Conservation (phyloP, 768 basidiomycete genomes). For the Candolleomyces aberdarensis region DNA sequence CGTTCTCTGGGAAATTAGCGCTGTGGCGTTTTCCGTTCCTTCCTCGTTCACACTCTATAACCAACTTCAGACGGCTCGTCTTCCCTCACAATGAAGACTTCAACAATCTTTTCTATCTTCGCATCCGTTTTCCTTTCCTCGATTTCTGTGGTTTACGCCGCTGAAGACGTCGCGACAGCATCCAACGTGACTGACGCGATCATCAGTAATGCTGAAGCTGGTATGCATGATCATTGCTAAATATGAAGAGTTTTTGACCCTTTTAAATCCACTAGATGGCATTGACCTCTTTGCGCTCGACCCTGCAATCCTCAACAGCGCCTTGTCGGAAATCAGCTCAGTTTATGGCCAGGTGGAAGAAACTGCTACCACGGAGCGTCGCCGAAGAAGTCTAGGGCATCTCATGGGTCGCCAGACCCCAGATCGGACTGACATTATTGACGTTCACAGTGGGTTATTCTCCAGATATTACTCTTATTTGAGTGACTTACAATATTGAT, state of each 20-base stretch:
- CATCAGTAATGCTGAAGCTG: constrained; percentile 24
- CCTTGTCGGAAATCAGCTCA: constrained; percentile 22
- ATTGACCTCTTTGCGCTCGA: constrained; percentile 27
- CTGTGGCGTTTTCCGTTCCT: not conserved
- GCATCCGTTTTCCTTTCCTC: constrained; percentile 10
- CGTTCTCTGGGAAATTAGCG: not conserved
- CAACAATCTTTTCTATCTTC: constrained; percentile 23
- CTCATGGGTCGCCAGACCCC: constrained; percentile 14
- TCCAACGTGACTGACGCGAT: constrained; percentile 20
- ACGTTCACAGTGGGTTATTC: constrained; percentile 25
- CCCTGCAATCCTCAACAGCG: constrained; percentile 15
- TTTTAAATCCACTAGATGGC: constrained; percentile 18
- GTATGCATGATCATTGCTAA: constrained; percentile 12
- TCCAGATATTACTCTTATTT: no score
- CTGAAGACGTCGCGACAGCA: constrained; percentile 10
- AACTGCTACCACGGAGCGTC: constrained; percentile 3
- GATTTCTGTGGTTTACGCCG: constrained; percentile 11
- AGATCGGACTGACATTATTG: constrained; percentile 21
- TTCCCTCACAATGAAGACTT: constrained; percentile 27
- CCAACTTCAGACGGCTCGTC: constrained; percentile 10
- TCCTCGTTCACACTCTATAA: constrained; percentile 6
- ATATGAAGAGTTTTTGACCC: not conserved
- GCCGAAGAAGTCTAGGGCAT: constrained; percentile 4
- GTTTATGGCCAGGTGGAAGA: constrained; percentile 11
- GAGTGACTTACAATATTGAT: no score